Conservation (phyloP, 192 early-diverging fungal species). For the Gonapodya sp. region DNA sequence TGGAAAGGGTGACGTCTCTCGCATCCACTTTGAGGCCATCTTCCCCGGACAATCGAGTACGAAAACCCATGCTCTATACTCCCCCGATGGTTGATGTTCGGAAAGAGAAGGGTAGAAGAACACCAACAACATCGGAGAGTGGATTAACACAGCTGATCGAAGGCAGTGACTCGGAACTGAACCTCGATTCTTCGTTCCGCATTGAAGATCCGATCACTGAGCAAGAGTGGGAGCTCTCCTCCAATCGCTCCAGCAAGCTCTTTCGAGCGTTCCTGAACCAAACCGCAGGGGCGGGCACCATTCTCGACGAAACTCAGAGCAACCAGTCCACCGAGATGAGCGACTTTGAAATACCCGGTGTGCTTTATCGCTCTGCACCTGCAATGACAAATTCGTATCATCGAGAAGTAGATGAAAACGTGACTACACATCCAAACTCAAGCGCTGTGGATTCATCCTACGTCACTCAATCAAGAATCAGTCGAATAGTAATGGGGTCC, state of each 20-base stretch:
- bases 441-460: no score
- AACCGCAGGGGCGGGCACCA: neutral
- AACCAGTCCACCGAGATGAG: neutral
- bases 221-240: neutral
- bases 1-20: neutral
- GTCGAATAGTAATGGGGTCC: no score
- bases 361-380: neutral
- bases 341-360: neutral
- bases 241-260: neutral
- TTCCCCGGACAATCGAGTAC: conserved; percentile 1
- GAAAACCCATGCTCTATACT: neutral
- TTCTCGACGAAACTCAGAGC: neutral
- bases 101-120: no score
- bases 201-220: neutral
- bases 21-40: neutral
- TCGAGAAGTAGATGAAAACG: no score
- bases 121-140: neutral
- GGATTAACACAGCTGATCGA: neutral
- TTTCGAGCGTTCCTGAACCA: neutral
- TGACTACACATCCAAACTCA: no score
- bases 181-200: neutral
- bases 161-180: neutral
- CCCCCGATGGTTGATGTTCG: neutral
- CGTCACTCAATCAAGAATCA: no score
- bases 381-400: neutral